Evolutionary conservation across 768 basidiomycete species (phyloP), one percentile per base, ranked within the genome.

Genomic region (Leccinum barrowsii): DNA sequence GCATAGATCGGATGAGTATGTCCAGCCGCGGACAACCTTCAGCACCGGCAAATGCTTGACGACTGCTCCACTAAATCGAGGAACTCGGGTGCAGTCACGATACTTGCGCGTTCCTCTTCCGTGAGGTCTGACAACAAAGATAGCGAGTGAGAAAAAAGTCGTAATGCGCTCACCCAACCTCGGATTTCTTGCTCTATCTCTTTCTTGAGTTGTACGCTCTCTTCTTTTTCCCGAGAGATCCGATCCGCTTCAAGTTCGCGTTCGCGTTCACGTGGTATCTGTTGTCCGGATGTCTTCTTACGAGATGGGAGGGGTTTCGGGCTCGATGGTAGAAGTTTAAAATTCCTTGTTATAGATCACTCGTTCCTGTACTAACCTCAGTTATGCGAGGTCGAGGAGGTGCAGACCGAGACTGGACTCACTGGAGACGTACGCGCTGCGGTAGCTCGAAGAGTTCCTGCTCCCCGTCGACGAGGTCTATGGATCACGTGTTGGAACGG

Each of bases 1-100:
- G 93, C 91, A 76, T 99, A 99, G 40, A 99, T 92, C 0, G 97
- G 97, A 74, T 99, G 96, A 4, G 97, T 98, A 70, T 99, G 97
- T 0, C 97, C 97, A 26, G 93, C 87, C 2, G 95, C 93, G 15
- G 94, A 97, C 42, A 98, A 75, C 0, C 77, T 98, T 99, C 51
- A 98, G 78, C 3, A 98, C 94, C 0, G 97, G 97, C 2, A 98
- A 78, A 70, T 97, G 94, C 70, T 96, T 21, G 92, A 93, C 10
- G 93, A 95, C 65, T 90, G 85, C 69, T 97, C 94, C 15, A 99
- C 86, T 71, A 99, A 99, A 62, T 94, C 90, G 15, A 91, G 74
- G 71, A 98, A 98, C 67, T 94, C 92, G 0, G 94, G 92, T 7
- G 89, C 89, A n/a, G 86, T 77, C 61, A 94, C 79, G 53, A 98